These are phyloP conservation scores for Populus hybrid DNA, from an alignment of 441 rosid species.

Conservation along the genomic window DNA sequence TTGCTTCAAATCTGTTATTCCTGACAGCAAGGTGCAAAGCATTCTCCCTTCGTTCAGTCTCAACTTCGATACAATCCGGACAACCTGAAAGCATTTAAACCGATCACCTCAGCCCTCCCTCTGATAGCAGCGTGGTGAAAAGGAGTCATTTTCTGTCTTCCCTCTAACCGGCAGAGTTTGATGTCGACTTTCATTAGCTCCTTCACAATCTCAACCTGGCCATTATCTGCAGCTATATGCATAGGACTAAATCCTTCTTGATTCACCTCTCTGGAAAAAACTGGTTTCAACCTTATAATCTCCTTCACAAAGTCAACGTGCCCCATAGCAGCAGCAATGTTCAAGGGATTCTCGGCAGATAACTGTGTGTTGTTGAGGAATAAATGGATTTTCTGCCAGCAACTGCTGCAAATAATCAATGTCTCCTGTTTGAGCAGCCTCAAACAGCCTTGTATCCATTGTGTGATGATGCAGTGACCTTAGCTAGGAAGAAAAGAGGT, in stretches of 20 bases:
- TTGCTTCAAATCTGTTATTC: conserved; percentile 26
- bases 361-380: conserved; percentile 13
- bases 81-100: conserved; percentile 28
- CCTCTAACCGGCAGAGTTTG: not conserved
- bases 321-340: conserved; percentile 25
- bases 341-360: conserved; percentile 21
- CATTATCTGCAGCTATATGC: no score
- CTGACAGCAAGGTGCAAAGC: conserved; percentile 44
- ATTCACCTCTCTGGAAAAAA: no score
- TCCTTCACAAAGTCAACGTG: conserved; percentile 30
- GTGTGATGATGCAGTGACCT: no score
- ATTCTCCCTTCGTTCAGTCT: conserved; percentile 36
- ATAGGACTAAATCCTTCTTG: no score
- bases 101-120: conserved; percentile 32
- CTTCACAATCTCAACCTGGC: no score
- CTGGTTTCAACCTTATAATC: not conserved
- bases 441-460: conserved; percentile 21
- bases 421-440: conserved; percentile 10
- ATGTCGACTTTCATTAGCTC: no score
- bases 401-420: conserved; percentile 12
- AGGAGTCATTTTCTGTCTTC: conserved; percentile 35
- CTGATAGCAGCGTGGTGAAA: conserved; percentile 37
- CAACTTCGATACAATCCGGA: conserved; percentile 30
- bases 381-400: conserved; percentile 17
- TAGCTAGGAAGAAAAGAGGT: no score